phyloP scores from a whole-genome alignment of 805 yeast genomes.

The Yarrowia deformans region DNA sequence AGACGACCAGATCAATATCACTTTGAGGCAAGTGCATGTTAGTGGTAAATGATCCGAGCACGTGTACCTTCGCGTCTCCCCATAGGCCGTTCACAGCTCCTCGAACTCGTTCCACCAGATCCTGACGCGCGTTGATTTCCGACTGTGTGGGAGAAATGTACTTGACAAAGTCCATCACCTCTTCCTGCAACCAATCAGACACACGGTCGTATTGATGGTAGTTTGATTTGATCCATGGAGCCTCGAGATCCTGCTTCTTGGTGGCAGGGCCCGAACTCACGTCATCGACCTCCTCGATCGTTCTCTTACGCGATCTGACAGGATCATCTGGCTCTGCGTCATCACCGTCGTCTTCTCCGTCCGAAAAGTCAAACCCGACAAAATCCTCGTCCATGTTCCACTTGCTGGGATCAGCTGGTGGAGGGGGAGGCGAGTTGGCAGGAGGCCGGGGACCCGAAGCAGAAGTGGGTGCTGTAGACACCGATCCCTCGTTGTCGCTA shows the following conservation, averaged over 20 bases:
- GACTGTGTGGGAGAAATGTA: constrained; percentile 83
- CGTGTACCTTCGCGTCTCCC: constrained; percentile 80
- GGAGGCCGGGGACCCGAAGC: constrained; percentile 14
- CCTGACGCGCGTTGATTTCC: constrained; percentile 73
- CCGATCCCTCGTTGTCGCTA: neutral
- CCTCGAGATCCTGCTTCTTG: constrained; percentile 47
- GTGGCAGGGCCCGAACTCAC: constrained; percentile 11
- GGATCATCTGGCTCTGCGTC: neutral
- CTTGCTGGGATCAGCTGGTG: constrained; percentile 26
- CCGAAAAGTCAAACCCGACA: constrained; percentile 25
- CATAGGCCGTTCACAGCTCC: constrained; percentile 63
- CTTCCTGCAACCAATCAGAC: constrained; percentile 85
- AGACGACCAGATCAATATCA: constrained; percentile 91
- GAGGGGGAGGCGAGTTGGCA: constrained; percentile 26
- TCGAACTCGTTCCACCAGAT: constrained; percentile 67
- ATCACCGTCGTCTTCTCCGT: constrained; percentile 14
- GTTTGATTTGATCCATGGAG: constrained; percentile 81
- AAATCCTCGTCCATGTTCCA: constrained; percentile 36
- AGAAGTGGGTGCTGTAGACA: constrained; percentile 6
- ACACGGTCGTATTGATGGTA: constrained; percentile 79
- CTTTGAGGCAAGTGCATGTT: constrained; percentile 93
- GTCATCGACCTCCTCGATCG: constrained; percentile 25
- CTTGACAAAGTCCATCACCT: constrained; percentile 81
- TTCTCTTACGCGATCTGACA: constrained; percentile 18
- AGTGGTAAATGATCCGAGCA: constrained; percentile 94